Evolutionary conservation across 2,329 filamentous ascomycete species (phyloP).

Genomic region (Dothistroma pini): DNA sequence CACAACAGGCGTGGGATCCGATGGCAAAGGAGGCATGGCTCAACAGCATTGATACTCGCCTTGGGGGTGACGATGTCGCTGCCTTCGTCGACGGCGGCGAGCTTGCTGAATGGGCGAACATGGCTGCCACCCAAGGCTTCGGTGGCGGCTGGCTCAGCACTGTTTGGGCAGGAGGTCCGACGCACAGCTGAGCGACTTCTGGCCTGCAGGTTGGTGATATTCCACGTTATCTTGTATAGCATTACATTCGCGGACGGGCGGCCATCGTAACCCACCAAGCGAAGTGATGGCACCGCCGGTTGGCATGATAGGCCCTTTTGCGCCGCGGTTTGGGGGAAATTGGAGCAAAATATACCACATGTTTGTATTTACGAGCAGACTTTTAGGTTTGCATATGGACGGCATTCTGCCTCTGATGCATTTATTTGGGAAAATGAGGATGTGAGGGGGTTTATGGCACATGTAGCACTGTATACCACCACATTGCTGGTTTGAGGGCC

Average conservation of each 20-base stretch:
- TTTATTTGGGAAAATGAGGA: not conserved
- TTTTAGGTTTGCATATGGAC: not conserved
- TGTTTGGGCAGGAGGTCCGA: conserved; percentile 25
- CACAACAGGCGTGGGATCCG: conserved; percentile 25
- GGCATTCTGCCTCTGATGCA: not conserved
- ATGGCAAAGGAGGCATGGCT: conserved; percentile 36
- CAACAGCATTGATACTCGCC: conserved; percentile 35
- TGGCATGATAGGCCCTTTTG: not conserved
- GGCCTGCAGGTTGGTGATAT: not conserved
- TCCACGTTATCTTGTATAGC: not conserved
- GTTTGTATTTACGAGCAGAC: not conserved
- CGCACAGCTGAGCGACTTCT: not conserved
- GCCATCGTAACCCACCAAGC: too few relatives aligned
- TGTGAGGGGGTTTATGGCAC: not conserved
- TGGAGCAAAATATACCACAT: not conserved
- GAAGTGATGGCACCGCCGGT: not conserved
- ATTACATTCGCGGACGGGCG: not conserved
- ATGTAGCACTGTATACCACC: not conserved
- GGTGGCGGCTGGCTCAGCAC: conserved; percentile 31
- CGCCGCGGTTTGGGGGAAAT: not conserved
- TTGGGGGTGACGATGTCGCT: conserved; percentile 41
- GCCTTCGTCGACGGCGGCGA: conserved; percentile 40
- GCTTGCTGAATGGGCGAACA: conserved; percentile 33
- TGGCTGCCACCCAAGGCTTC: conserved; percentile 23
- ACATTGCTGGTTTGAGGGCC: too few relatives aligned